Percentiles rank a stretch among this genome's conserved stretches.
Conservation (phyloP, 805 yeast genomes). For the Candida odintsovae region DNA sequence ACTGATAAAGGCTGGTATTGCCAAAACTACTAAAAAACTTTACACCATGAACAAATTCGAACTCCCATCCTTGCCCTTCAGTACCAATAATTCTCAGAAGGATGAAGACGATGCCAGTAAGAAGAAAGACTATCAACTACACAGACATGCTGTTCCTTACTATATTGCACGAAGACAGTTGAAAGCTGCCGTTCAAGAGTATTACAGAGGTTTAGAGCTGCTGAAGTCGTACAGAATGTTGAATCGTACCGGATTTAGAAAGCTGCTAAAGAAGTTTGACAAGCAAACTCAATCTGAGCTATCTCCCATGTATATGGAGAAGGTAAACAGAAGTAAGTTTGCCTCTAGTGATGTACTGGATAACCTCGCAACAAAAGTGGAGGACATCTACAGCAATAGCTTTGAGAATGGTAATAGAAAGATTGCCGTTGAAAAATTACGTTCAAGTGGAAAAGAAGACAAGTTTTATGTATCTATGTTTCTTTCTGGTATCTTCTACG, state of each 20-base stretch:
- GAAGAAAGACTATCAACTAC: slow-evolving; percentile 43
- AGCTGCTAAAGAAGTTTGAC: slow-evolving; percentile 86
- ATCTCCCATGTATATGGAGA: slow-evolving; percentile 46
- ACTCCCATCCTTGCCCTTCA: slow-evolving; percentile 37
- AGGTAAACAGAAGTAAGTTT: slow-evolving; percentile 53
- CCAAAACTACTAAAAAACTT: slow-evolving; percentile 11
- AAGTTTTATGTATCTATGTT: slow-evolving; percentile 42
- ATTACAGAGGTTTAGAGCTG: slow-evolving; percentile 66
- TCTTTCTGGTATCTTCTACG: slow-evolving; percentile 60
- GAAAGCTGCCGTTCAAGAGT: slow-evolving; percentile 64
- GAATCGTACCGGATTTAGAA: slow-evolving; percentile 85
- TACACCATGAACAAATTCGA: slow-evolving; percentile 30
- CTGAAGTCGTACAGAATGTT: slow-evolving; percentile 64
- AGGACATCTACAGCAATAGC: slow-evolving; percentile 57
- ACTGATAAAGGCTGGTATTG: slow-evolving; percentile 10
- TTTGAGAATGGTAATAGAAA: slow-evolving; percentile 69
- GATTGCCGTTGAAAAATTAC: slow-evolving; percentile 62
- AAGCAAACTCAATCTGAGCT: slow-evolving; percentile 50
- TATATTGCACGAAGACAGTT: slow-evolving; percentile 60
- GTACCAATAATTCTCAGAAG: slow-evolving; percentile 26
- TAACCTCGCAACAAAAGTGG: slow-evolving; percentile 53
- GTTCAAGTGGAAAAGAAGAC: slow-evolving; percentile 37
- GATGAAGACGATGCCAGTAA: slow-evolving; percentile 22
- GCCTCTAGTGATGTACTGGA: slow-evolving; percentile 63
- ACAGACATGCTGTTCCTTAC: slow-evolving; percentile 45